Base-by-base conservation (phyloP, 2,329 filamentous ascomycete species). In the Fusarium domesticum region DNA sequence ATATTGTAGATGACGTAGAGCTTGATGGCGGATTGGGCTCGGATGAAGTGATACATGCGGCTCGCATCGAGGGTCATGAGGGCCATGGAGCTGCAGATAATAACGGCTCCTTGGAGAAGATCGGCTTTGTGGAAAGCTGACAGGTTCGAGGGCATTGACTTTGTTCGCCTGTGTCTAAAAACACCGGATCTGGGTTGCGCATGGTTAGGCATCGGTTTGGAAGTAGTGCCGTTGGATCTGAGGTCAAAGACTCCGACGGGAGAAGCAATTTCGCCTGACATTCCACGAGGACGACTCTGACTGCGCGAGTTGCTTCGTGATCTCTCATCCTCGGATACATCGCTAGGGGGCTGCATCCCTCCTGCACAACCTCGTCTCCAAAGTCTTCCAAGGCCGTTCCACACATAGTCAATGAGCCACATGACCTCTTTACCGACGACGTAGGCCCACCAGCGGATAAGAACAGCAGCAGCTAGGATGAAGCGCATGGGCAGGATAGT, bases 1-100 rank as follows among this genome's bases (percentile, higher is more conserved):
- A 96, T 88, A 62, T 98, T 98, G 74, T 96, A 98, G 43, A 98
- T 97, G 47, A 98, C 93, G 65, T 98, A 98, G 10, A 98, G 78
- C 64, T 98, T 98, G 70, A 98, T 96, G 6, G 92, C 91, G 2
- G 91, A 92, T 66, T 98, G 93, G 0, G 90, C 93, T 36, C 92
- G 85, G 58, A 98, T 96, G 59, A 91, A 91, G 66, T 98, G 93
- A 62, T 98, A 98, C 89, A 97, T 96, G 39, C 91, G 83, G 63
- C 91, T 96, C 6, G 93, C 93, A 64, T 98, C 95, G 35, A 98
- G 85, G 18, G 81, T 84, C 83, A 96, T 92, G 39, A 98, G 74
- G 12, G 92, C 82, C 39, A 86, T 73, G 57, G 89, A 95, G 61
- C 89, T 96, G 59, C 81, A 83, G 37, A 96, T 79, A 49, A 98